Conservation (phyloP, 805 yeast species). For the Metschnikowia anglica region DNA sequence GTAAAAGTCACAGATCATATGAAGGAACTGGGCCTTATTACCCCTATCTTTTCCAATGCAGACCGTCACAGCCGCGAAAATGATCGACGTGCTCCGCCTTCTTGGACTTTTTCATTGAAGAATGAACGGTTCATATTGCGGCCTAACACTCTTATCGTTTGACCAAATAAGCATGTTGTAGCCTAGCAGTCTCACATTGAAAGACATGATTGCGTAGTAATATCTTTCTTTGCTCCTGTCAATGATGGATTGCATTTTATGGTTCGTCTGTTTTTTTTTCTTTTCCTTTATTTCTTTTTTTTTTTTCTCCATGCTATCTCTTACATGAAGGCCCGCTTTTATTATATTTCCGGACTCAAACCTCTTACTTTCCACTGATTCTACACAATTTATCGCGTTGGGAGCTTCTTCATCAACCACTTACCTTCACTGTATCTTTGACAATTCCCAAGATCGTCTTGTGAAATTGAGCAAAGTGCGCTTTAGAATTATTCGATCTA, state of each 20-base stretch:
- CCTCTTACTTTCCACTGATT: background rate
- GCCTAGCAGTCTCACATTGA: too few species aligned
- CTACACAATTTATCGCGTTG: background rate
- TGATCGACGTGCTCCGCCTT: background rate
- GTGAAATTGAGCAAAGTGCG: background rate
- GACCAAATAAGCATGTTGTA: too few species aligned
- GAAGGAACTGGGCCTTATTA: background rate
- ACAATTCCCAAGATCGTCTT: background rate
- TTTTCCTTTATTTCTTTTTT: background rate
- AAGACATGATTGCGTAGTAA: too few species aligned
- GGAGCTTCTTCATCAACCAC: background rate
- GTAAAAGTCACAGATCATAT: background rate
- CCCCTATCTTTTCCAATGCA: constrained; percentile 3
- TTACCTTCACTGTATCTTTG: background rate
- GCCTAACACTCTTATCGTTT: too few species aligned
- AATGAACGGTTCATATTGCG: too few species aligned
- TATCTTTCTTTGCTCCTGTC: background rate
- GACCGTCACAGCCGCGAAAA: constrained; percentile 1
- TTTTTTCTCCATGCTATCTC: background rate
- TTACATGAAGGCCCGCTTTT: constrained; percentile 5
- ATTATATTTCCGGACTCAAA: background rate
- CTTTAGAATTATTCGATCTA: background rate
- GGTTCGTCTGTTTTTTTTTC: background rate
- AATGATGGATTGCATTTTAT: background rate
- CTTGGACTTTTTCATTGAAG: background rate